Evolutionary conservation across 2,329 filamentous ascomycete species (phyloP), one percentile per base, ranked within the genome.

Genomic region (Talaromyces sp.): DNA sequence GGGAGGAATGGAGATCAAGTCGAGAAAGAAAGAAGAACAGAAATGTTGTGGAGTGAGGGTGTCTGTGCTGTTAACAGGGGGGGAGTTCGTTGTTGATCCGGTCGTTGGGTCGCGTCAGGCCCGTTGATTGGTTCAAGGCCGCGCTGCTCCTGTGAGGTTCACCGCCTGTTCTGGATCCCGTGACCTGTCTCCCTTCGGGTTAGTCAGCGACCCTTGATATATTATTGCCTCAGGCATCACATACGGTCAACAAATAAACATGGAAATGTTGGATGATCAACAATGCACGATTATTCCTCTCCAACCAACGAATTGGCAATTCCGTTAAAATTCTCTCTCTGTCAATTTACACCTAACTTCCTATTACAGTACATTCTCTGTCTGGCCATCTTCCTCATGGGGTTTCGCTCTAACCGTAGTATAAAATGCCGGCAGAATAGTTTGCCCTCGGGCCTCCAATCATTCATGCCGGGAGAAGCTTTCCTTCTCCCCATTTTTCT

Each of bases 21-120:
- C 51, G 55, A 61, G 49, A 52, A 39, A 57, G 51, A 54, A 60
- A 51, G 49, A 62, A 68, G 69, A 70, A 69, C 72, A 72, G 74
- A 74, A 75, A 76, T 75, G 75, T 77, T 75, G 77, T 76, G 74
- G 75, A 63, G 61, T 35, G 61, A 61, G 54, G 74, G 76, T 74
- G 76, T 75, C 74, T 75, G 67, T 67, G 67, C 66, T 69, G 65
- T 62, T 42, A 49, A 60, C 59, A 62, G 53, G 57, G 59, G 57
- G 61, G 60, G 60, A 62, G 55, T 61, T 67, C 61, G 58, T 66
- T 69, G 66, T 65, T 70, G 66, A 67, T 67, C 65, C 61, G 63
- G 60, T 66, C 56, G 61, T 65, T 70, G 70, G 70, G 70, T 72
- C 70, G 70, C 70, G 70, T 72, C 60, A 46, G 22, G 43, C 35